phyloP scores from a whole-genome alignment of 306 rosid genomes.

The Vigna radiata region DNA sequence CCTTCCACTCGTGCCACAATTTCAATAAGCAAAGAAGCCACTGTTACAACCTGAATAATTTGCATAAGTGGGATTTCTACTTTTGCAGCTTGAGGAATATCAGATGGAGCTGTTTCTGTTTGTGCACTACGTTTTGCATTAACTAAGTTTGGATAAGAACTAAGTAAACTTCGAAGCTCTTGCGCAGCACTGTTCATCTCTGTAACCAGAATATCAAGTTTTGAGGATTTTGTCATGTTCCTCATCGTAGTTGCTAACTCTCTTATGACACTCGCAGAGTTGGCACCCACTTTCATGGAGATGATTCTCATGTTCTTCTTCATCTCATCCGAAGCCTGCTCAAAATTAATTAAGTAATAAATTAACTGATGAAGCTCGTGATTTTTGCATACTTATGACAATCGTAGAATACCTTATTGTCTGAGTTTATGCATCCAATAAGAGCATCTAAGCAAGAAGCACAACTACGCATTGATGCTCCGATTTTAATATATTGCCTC shows the following conservation, averaged over 20 bases:
- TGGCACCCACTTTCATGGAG: conserved; percentile 55
- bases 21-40: conserved; percentile 67
- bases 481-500: conserved; percentile 79
- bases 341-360: neutral
- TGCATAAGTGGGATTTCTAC: conserved; percentile 53
- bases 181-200: conserved; percentile 68
- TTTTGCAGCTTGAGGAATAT: neutral
- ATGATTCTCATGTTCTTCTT: conserved; percentile 57
- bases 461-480: conserved; percentile 72
- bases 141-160: conserved; percentile 52
- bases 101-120: neutral
- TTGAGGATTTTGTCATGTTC: conserved; percentile 71
- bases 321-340: conserved; percentile 58
- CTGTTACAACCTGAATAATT: conserved; percentile 65
- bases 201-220: conserved; percentile 48
- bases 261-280: conserved; percentile 56
- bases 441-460: conserved; percentile 87
- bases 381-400: too few species aligned
- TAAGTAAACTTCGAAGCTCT: conserved; percentile 60
- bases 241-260: conserved; percentile 60
- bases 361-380: neutral
- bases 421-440: conserved; percentile 65
- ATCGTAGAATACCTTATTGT: conserved; percentile 53
- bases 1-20: conserved; percentile 62
- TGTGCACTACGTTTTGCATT: neutral